Base-by-base conservation (phyloP, 2,329 filamentous ascomycete genomes). In the Verruconis gallopava region DNA sequence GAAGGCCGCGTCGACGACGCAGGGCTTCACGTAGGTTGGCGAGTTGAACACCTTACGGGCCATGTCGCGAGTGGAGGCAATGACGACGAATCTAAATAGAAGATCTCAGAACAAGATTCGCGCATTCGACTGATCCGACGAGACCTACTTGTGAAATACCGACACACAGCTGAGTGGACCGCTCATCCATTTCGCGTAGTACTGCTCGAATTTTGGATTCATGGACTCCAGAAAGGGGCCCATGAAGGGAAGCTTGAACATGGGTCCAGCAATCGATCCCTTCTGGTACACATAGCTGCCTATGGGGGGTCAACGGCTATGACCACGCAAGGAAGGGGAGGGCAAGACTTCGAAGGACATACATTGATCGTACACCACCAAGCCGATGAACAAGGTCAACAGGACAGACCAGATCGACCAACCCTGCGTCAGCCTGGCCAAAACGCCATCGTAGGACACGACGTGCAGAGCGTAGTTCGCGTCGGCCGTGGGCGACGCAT, bases 1-100 rank as follows among this genome's bases (percentile, higher is more conserved):
- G 65, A 85, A 79, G 15, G 91, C 91, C 46, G 81, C 78, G 60
- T 96, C 89, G 49, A 98, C 91, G 47, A 98, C 88, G 57, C 88
- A 96, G 33, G 91, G 91, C 68, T 95, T 95, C 59, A 93, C 86
- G 56, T 79, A 96, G 40, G 67, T 61, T 19, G 91, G 91, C 15
- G 88, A 93, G 65, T 95, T 96, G 74, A 96, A 88, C 53, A 96
- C 81, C 64, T 96, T 96, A 53, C 89, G 82, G 45, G 89, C 82
- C 75, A 96, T 85, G 58, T 96, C 91, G 56, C 91, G 85, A 40
- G 81, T 86, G 14, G 88, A 93, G 22, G 88, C 89, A 59, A 98
- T 94, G 44, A 98, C 86, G 49, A 96, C 91, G 61, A 98, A 98
- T 62, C 85, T 93, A 52, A 2, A 13, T 44, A 21, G 43, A 36